Conservation (phyloP, 2,329 filamentous ascomycete genomes). For the Furcasterigmium furcatum region DNA sequence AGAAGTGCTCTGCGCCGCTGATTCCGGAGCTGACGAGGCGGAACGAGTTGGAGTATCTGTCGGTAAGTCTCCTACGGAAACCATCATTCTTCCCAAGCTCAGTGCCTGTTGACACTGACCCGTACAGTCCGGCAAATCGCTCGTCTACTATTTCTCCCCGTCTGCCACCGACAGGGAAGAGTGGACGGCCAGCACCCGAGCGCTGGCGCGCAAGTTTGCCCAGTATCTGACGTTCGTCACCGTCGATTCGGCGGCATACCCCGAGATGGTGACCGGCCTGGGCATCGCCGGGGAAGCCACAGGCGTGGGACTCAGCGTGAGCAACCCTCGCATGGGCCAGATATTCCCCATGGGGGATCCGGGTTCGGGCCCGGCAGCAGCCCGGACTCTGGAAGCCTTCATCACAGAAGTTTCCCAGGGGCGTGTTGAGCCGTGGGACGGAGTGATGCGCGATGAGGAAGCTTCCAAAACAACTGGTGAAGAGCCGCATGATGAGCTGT, state of each 20-base stretch:
- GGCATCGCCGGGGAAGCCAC: conserved; percentile 24
- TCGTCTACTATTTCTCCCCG: conserved; percentile 28
- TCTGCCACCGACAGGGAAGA: conserved; percentile 23
- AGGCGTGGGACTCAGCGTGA: conserved; percentile 33
- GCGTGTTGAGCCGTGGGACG: conserved; percentile 34
- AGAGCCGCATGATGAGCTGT: not conserved
- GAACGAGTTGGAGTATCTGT: conserved; percentile 33
- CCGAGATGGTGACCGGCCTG: conserved; percentile 34
- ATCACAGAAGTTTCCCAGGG: conserved; percentile 41
- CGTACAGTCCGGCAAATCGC: conserved; percentile 30
- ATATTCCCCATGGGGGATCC: conserved; percentile 29
- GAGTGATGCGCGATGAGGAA: conserved; percentile 1
- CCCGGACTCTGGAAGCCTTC: conserved; percentile 32
- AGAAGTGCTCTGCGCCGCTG: conserved; percentile 31
- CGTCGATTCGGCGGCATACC: conserved; percentile 41
- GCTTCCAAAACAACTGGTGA: not conserved
- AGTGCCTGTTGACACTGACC: not conserved
- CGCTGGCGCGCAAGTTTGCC: conserved; percentile 38
- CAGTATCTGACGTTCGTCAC: conserved; percentile 47
- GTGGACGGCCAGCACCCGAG: conserved; percentile 35
- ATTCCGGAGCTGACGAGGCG: conserved; percentile 41
- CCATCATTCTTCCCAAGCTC: not conserved
- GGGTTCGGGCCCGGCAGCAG: not conserved
- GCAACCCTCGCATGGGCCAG: conserved; percentile 40
- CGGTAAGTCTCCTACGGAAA: not conserved